Evolutionary conservation across 176 grass and related monocot genomes (phyloP).

Genomic region (Bonia amplexicaulis): DNA sequence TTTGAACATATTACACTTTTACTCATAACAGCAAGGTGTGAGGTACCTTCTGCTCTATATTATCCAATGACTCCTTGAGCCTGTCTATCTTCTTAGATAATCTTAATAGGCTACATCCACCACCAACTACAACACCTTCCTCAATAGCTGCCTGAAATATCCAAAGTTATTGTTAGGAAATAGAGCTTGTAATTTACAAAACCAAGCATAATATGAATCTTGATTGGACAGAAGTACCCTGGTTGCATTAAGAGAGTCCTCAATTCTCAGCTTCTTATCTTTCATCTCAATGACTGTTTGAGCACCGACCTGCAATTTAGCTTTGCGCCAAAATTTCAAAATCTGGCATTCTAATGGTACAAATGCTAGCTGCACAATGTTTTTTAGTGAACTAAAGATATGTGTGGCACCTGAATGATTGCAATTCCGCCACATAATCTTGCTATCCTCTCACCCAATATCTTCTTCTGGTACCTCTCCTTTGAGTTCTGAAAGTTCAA

Average conservation of each 20-base stretch:
- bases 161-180: background rate
- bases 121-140: slow-evolving; percentile 94
- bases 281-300: slow-evolving; percentile 90
- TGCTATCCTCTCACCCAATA: slow-evolving; percentile 89
- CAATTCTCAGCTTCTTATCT: slow-evolving; percentile 96
- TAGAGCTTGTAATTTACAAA: slow-evolving; percentile 23
- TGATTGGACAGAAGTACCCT: slow-evolving; percentile 46
- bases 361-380: background rate
- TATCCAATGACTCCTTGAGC: slow-evolving; percentile 76
- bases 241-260: slow-evolving; percentile 91
- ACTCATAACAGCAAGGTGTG: background rate
- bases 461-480: slow-evolving; percentile 82
- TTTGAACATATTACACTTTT: background rate
- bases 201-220: background rate
- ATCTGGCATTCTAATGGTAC: slow-evolving; percentile 4
- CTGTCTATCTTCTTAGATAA: slow-evolving; percentile 70
- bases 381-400: slow-evolving; percentile 3
- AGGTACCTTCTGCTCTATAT: slow-evolving; percentile 77
- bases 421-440: slow-evolving; percentile 79
- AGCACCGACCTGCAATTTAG: slow-evolving; percentile 66
- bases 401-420: slow-evolving; percentile 68
- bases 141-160: slow-evolving; percentile 83
- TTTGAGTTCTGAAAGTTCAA: slow-evolving; percentile 49
- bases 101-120: slow-evolving; percentile 88
- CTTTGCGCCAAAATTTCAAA: slow-evolving; percentile 11